phyloP scores from a whole-genome alignment of 1,284 basidiomycete genomes.

The Uromyces viciae-fabae region DNA sequence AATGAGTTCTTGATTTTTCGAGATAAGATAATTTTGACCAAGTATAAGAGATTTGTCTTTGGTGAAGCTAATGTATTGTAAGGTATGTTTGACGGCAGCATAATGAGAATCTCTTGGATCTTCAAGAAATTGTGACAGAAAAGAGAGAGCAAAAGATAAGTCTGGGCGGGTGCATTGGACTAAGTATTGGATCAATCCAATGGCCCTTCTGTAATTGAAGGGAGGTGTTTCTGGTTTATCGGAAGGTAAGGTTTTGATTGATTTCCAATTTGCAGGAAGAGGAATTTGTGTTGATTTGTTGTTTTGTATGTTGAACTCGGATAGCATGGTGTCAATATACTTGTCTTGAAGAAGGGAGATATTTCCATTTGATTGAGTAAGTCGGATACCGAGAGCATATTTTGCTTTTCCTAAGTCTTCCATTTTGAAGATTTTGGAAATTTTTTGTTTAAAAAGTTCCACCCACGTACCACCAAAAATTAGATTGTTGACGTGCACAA shows the following conservation, averaged over 20 bases:
- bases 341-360: background rate
- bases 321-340: background rate
- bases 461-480: background rate
- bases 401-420: background rate
- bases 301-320: background rate
- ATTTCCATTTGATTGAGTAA: background rate
- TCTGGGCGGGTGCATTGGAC: constrained; percentile 20
- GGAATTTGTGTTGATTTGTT: background rate
- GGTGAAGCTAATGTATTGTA: background rate
- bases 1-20: background rate
- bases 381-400: background rate
- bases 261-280: background rate
- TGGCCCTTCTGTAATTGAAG: background rate
- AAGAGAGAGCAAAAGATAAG: background rate
- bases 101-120: constrained; percentile 2
- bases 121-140: constrained; percentile 22
- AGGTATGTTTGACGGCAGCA: background rate
- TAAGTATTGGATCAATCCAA: background rate
- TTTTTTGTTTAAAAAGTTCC: background rate
- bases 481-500: background rate
- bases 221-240: background rate
- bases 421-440: background rate
- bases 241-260: background rate
- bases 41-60: background rate
- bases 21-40: background rate